phyloP scores from a whole-genome alignment of 2,329 filamentous ascomycete genomes.

The Cladobotryum mycophilum region DNA sequence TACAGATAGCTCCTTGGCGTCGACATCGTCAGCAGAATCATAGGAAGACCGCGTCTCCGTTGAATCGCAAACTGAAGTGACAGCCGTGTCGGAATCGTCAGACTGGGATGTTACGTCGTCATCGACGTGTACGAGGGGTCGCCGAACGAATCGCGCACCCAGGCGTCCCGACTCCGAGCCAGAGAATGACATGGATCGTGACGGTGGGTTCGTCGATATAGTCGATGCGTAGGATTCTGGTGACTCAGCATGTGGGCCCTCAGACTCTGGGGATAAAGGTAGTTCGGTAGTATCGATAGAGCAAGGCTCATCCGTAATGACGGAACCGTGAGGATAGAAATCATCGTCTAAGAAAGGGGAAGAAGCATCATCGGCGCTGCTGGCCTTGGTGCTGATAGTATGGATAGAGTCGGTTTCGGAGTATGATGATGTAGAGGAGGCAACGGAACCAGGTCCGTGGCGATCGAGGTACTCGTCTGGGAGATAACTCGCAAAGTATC shows the following conservation, averaged over 20 bases:
- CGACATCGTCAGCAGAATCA: conserved; percentile 24
- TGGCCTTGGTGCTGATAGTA: conserved; percentile 32
- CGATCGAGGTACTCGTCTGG: conserved; percentile 42
- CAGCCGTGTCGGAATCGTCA: conserved; percentile 38
- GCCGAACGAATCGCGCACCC: conserved; percentile 24
- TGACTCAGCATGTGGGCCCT: conserved; percentile 42
- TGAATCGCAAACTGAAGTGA: conserved; percentile 40
- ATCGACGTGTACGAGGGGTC: conserved; percentile 29
- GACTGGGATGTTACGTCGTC: conserved; percentile 42
- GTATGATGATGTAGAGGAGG: conserved; percentile 31
- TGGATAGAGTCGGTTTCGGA: conserved; percentile 33
- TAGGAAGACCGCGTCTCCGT: conserved; percentile 33
- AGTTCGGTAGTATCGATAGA: conserved; percentile 17
- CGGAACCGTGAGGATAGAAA: conserved; percentile 22
- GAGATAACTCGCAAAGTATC: conserved; percentile 54
- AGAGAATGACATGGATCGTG: conserved; percentile 47
- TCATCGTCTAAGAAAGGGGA: conserved; percentile 37
- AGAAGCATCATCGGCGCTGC: conserved; percentile 32
- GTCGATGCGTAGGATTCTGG: conserved; percentile 23
- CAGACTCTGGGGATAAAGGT: conserved; percentile 38
- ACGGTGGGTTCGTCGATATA: conserved; percentile 32
- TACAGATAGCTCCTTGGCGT: conserved; percentile 23
- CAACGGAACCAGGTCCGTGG: conserved; percentile 27
- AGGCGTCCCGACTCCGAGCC: conserved; percentile 42
- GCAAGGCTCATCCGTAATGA: conserved; percentile 41